Evolutionary conservation across 2,329 filamentous ascomycete genomes (phyloP).

Genomic region (Lachnellula subtilissima): DNA sequence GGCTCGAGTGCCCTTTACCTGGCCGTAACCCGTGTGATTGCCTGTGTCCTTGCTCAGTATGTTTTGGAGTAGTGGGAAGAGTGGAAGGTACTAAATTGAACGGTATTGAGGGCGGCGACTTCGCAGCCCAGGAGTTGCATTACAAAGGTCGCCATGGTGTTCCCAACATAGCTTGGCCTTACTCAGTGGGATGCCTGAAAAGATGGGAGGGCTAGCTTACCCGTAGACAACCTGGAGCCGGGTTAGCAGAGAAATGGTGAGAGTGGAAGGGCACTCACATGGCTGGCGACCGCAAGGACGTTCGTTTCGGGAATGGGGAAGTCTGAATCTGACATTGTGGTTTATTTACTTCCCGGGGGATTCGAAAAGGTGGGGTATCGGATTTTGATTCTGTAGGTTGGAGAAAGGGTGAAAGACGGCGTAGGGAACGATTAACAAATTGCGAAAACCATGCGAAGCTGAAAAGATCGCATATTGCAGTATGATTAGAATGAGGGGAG

Average conservation of each 20-base stretch:
- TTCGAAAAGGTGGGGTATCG: constrained; percentile 1
- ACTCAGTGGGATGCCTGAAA: constrained; percentile 14
- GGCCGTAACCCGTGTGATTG: constrained; percentile 90
- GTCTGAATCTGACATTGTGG: constrained; percentile 20
- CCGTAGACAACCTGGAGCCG: constrained; percentile 63
- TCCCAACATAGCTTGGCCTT: constrained; percentile 78
- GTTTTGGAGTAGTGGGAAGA: neutral
- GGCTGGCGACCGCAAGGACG: constrained; percentile 86
- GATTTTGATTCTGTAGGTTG: neutral
- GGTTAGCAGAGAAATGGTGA: constrained; percentile 12
- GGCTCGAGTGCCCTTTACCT: constrained; percentile 79
- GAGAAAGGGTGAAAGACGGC: constrained; percentile 5
- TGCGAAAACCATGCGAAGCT: neutral
- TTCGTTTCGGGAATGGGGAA: constrained; percentile 51
- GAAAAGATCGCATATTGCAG: neutral
- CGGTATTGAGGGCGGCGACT: constrained; percentile 89
- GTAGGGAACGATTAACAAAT: neutral
- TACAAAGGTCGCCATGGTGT: constrained; percentile 93
- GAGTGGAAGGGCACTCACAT: constrained; percentile 59
- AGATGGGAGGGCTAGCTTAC: constrained; percentile 44
- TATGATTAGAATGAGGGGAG: neutral
- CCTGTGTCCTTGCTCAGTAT: constrained; percentile 45
- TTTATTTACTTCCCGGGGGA: neutral
- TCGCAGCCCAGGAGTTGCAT: constrained; percentile 93
- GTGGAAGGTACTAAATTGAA: constrained; percentile 78